Conservation (phyloP, 345 rosid species). For the Eucalyptus pauciflora region DNA sequence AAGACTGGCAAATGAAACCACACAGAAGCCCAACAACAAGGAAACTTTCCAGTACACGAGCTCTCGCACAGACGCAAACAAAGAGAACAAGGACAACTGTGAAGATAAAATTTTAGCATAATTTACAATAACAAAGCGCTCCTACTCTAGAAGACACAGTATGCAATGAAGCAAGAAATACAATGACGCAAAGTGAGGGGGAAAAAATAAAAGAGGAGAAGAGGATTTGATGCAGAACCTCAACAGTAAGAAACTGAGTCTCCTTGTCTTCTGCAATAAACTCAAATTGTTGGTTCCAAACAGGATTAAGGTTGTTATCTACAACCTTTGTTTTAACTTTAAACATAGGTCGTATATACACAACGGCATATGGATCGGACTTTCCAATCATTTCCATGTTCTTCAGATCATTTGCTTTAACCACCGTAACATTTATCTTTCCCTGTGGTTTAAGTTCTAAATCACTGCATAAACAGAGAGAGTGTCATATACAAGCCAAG, state of each 20-base stretch:
- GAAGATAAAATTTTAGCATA: not conserved
- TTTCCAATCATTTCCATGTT: conserved; percentile 98
- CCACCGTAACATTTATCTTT: conserved; percentile 51
- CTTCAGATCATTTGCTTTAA: conserved; percentile 81
- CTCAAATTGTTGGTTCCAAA: conserved; percentile 81
- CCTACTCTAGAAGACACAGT: not conserved
- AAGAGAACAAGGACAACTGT: not conserved
- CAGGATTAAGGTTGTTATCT: conserved; percentile 91
- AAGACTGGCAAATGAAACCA: not conserved
- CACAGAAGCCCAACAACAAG: not conserved
- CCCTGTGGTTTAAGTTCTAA: conserved; percentile 98
- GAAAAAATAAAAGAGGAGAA: not conserved
- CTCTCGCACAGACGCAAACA: not conserved
- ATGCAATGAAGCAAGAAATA: not conserved
- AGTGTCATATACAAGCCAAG: not conserved
- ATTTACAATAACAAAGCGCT: not conserved
- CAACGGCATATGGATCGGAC: conserved; percentile 87
- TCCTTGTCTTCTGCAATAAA: conserved; percentile 97
- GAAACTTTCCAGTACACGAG: not conserved
- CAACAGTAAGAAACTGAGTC: conserved; percentile 69
- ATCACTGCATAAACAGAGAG: conserved; percentile 44
- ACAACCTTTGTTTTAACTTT: conserved; percentile 76
- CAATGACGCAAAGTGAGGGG: not conserved
- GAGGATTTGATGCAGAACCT: conserved; percentile 33
- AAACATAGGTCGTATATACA: conserved; percentile 68